phyloP scores from a whole-genome alignment of 1,284 basidiomycete genomes.

The Cryptococcus sp. region DNA sequence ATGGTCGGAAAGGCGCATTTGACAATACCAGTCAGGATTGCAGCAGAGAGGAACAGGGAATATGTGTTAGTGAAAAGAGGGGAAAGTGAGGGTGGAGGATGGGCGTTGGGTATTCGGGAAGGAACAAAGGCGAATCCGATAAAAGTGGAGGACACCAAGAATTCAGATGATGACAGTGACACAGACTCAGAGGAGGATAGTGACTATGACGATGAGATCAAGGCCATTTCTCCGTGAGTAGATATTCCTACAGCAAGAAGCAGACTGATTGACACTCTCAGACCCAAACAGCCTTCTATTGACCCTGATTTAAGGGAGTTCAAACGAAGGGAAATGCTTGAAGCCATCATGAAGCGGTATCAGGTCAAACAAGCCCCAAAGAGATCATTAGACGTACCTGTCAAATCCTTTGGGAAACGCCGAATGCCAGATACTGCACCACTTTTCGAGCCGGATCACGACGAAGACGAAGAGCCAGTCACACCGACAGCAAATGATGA shows the following conservation, averaged over 20 bases:
- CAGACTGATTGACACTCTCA: background rate
- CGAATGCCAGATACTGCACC: constrained; percentile 41
- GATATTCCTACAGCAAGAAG: too few relatives aligned
- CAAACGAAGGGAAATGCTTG: constrained; percentile 61
- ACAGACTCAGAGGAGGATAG: constrained; percentile 19
- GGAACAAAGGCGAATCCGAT: constrained; percentile 78
- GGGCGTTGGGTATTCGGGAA: constrained; percentile 84
- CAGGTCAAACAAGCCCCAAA: constrained; percentile 49
- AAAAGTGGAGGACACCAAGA: constrained; percentile 53
- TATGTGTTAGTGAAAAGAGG: constrained; percentile 87
- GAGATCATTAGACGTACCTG: constrained; percentile 26
- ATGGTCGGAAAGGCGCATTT: constrained; percentile 80
- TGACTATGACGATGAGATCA: constrained; percentile 40
- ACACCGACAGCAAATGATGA: constrained; percentile 40
- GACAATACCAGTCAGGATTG: constrained; percentile 85
- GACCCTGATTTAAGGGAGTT: constrained; percentile 68
- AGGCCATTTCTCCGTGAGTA: constrained; percentile 69
- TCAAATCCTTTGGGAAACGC: constrained; percentile 32
- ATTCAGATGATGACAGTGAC: constrained; percentile 23
- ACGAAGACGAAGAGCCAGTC: constrained; percentile 42
- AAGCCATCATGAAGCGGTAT: constrained; percentile 59
- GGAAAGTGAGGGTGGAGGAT: constrained; percentile 77
- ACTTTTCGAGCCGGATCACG: constrained; percentile 58
- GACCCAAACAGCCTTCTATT: constrained; percentile 11
- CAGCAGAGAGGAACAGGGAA: constrained; percentile 87